A percentile compares a stretch with the other conserved stretches of the same genome.
Conservation (phyloP, 345 rosid genomes). For the Camelina laxa region DNA sequence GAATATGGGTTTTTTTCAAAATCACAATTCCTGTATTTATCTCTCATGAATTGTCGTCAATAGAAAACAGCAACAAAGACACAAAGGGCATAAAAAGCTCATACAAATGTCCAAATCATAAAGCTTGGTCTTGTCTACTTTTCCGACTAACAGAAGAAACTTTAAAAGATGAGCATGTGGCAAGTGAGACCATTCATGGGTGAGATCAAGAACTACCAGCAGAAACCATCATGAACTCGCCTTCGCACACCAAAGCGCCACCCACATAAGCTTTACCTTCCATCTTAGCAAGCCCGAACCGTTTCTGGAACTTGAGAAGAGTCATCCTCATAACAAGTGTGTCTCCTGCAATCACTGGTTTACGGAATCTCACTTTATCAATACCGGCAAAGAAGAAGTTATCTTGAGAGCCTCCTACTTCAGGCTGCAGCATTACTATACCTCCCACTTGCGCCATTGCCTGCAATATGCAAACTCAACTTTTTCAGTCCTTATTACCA, state of each 20-base stretch:
- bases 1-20: conserved; percentile 10
- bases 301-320: conserved; percentile 75
- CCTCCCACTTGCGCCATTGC: conserved; percentile 99
- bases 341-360: conserved; percentile 95
- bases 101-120: not conserved
- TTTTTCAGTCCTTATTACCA: not conserved
- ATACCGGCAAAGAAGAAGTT: conserved; percentile 89
- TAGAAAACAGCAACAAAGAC: not conserved
- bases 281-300: conserved; percentile 92
- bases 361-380: conserved; percentile 88
- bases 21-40: not conserved
- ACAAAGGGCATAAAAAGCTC: not conserved
- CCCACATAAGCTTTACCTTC: conserved; percentile 96
- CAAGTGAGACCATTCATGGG: not conserved
- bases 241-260: conserved; percentile 76
- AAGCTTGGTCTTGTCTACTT: conserved; percentile 22
- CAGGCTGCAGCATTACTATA: conserved; percentile 87
- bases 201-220: conserved; percentile 31
- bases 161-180: not conserved
- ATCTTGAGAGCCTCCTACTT: conserved; percentile 77
- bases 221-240: conserved; percentile 81
- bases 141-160: not conserved
- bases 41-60: not conserved
- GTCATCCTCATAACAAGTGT: conserved; percentile 95
- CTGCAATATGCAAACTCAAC: conserved; percentile 42